These are phyloP conservation scores for Tetracladium maxilliforme DNA, from an alignment of 2,329 filamentous ascomycete genomes.

Conservation along the genomic window DNA sequence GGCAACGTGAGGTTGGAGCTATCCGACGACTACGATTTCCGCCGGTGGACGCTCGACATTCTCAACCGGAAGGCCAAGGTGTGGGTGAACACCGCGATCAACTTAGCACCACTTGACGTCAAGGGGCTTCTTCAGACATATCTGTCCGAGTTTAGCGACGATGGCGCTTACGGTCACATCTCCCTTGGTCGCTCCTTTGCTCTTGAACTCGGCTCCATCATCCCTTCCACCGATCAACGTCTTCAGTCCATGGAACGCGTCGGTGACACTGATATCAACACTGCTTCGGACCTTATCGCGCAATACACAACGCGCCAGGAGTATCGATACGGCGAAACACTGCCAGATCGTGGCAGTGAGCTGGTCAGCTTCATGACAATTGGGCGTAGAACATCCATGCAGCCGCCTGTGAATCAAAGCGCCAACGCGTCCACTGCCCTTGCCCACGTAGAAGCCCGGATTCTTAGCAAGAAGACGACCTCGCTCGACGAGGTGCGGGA, in stretches of 20 bases:
- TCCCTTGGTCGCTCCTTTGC: constrained; percentile 90
- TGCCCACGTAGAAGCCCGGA: constrained; percentile 56
- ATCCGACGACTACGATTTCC: constrained; percentile 82
- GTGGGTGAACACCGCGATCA: constrained; percentile 73
- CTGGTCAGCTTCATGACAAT: constrained; percentile 45
- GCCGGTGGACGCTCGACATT: constrained; percentile 63
- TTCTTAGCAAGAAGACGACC: constrained; percentile 53
- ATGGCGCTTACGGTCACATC: constrained; percentile 80
- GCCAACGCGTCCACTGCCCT: constrained; percentile 51
- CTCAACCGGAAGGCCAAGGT: constrained; percentile 62
- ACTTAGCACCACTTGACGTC: constrained; percentile 78
- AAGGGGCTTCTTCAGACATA: constrained; percentile 95
- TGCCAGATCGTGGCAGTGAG: constrained; percentile 53
- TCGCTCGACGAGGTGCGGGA: constrained; percentile 65
- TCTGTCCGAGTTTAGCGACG: constrained; percentile 85
- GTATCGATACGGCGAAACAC: constrained; percentile 73
- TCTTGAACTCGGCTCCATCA: constrained; percentile 75
- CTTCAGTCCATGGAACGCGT: constrained; percentile 68
- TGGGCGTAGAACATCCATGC: constrained; percentile 27
- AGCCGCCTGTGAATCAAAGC: constrained; percentile 35
- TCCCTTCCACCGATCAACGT: constrained; percentile 76
- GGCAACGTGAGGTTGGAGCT: constrained; percentile 74
- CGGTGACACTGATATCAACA: constrained; percentile 66
- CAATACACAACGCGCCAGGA: constrained; percentile 96
- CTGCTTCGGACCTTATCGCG: constrained; percentile 88